These are phyloP conservation scores for Daldinia sp. DNA, from an alignment of 2,329 filamentous ascomycete species.

Conservation along the genomic window DNA sequence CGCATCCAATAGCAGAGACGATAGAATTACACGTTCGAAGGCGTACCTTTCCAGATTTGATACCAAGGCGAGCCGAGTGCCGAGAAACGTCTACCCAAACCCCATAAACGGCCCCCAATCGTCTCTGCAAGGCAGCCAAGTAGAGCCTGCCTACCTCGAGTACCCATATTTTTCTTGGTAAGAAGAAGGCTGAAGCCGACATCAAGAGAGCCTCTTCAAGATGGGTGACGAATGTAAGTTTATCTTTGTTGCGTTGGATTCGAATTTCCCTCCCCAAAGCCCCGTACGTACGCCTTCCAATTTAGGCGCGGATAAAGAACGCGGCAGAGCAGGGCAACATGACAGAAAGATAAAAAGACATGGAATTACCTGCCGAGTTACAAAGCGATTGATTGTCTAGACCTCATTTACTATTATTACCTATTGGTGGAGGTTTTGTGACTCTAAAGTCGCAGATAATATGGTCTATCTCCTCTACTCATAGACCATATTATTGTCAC, in stretches of 20 bases:
- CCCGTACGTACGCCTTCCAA: slow-evolving; percentile 1
- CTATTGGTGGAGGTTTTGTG: not conserved
- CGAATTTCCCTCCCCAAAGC: slow-evolving; percentile 4
- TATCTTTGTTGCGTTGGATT: slow-evolving; percentile 7
- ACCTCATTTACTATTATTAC: not conserved
- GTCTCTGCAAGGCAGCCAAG: slow-evolving; percentile 22
- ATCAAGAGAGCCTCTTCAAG: slow-evolving; percentile 17
- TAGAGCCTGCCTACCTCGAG: slow-evolving; percentile 20
- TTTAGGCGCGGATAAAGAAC: slow-evolving; percentile 17
- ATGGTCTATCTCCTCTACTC: not conserved
- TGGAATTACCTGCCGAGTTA: not conserved
- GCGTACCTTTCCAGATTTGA: slow-evolving; percentile 18
- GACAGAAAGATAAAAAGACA: slow-evolving; percentile 18
- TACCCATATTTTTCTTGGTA: slow-evolving; percentile 18
- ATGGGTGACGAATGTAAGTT: slow-evolving; percentile 42
- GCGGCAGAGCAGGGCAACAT: slow-evolving; percentile 27
- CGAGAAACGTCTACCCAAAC: slow-evolving; percentile 15
- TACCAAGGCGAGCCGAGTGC: slow-evolving; percentile 11
- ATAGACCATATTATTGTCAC: not conserved
- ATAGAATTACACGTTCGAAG: slow-evolving; percentile 5
- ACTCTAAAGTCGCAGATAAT: not conserved
- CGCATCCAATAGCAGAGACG: slow-evolving; percentile 1
- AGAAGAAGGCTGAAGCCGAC: slow-evolving; percentile 30
- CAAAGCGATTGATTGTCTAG: slow-evolving; percentile 16
- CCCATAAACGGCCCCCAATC: slow-evolving; percentile 33